A percentile compares a stretch with the other conserved stretches of the same genome.
Conservation (phyloP, 78 protist genomes). For the Chrysochromulina parva region DNA sequence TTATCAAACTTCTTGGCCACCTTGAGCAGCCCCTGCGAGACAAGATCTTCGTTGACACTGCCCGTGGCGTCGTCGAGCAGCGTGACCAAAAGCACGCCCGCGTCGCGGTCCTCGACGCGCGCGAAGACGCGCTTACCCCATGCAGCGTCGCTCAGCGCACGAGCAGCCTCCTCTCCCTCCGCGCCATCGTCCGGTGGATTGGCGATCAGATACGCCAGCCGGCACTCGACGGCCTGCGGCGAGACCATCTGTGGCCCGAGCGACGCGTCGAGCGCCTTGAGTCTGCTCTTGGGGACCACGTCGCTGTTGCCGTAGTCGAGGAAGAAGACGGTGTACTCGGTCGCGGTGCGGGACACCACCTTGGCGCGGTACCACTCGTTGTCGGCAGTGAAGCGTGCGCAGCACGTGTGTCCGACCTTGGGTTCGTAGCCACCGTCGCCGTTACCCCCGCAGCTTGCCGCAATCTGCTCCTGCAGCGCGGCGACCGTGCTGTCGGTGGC, state of each 20-base stretch:
- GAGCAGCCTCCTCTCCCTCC: not conserved
- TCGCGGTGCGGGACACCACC: not conserved
- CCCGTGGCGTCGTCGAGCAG: not conserved
- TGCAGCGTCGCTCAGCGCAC: not conserved
- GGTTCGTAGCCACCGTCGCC: not conserved
- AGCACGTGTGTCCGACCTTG: not conserved
- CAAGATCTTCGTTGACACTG: not conserved
- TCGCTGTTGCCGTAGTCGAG: constrained; percentile 39
- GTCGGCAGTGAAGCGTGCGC: not conserved
- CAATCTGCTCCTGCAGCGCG: not conserved
- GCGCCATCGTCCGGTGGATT: not conserved
- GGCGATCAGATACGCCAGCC: not conserved
- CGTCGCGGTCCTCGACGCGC: constrained; percentile 14
- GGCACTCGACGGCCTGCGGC: constrained; percentile 11
- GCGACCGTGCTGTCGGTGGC: not conserved
- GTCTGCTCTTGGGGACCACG: not conserved
- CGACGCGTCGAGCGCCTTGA: not conserved
- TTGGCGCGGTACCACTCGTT: constrained; percentile 21
- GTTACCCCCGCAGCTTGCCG: not conserved
- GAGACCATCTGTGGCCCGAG: not conserved
- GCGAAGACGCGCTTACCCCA: not conserved
- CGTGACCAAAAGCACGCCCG: not conserved
- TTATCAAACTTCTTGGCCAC: not conserved
- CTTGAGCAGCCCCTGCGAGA: not conserved
- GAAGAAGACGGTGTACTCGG: not conserved